These are phyloP conservation scores for Mollisiaceae sp. DNA, from an alignment of 2,329 filamentous ascomycete genomes.

Conservation along the genomic window DNA sequence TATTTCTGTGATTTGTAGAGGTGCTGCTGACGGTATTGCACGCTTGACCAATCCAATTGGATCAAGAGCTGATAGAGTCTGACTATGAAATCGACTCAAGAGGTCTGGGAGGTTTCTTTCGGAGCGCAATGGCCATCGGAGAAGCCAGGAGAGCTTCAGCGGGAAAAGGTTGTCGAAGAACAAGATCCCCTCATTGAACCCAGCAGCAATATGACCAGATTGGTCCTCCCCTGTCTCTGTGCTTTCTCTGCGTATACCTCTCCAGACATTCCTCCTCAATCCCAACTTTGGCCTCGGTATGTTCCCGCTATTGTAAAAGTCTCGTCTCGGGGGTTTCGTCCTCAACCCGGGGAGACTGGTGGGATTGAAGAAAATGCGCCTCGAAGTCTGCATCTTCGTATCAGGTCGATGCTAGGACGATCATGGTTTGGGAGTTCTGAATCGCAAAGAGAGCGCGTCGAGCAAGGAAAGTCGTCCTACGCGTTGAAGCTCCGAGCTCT, in stretches of 20 bases:
- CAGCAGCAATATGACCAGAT: slow-evolving; percentile 80
- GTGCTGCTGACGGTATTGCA: slow-evolving; percentile 65
- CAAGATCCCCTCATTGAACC: slow-evolving; percentile 78
- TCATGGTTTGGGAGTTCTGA: not conserved
- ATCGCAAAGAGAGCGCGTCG: not conserved
- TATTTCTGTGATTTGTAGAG: slow-evolving; percentile 78
- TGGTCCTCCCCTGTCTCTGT: slow-evolving; percentile 63
- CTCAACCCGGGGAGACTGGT: slow-evolving; percentile 43
- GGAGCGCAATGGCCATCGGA: slow-evolving; percentile 56
- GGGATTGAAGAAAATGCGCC: slow-evolving; percentile 43
- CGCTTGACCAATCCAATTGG: slow-evolving; percentile 59
- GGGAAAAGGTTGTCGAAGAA: slow-evolving; percentile 95
- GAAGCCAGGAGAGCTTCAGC: slow-evolving; percentile 70
- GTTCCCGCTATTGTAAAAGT: slow-evolving; percentile 34
- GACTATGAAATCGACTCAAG: slow-evolving; percentile 56
- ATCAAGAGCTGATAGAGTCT: slow-evolving; percentile 57
- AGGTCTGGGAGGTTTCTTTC: slow-evolving; percentile 53
- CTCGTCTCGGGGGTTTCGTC: slow-evolving; percentile 30
- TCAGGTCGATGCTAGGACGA: slow-evolving; percentile 2
- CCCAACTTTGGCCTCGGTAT: slow-evolving; percentile 27
- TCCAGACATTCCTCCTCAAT: slow-evolving; percentile 26
- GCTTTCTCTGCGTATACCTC: slow-evolving; percentile 48
- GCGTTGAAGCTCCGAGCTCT: not conserved
- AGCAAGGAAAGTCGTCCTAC: not conserved
- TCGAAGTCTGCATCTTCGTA: slow-evolving; percentile 34